These are phyloP conservation scores for Termitomyces sp. DNA, from an alignment of 768 basidiomycete genomes.

Conservation along the genomic window DNA sequence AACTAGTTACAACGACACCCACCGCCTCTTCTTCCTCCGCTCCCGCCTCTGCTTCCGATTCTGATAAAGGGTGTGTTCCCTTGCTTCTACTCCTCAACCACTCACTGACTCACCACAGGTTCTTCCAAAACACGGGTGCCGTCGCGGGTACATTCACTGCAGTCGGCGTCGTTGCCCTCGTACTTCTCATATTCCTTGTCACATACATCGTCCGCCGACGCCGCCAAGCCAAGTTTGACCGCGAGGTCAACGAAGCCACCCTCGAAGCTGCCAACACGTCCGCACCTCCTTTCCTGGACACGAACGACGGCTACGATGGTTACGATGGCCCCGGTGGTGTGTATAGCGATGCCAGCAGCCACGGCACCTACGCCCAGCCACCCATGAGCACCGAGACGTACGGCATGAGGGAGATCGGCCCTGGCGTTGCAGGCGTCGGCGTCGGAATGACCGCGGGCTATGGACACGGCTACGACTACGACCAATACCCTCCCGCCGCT, in stretches of 20 bases:
- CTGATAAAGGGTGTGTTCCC: not conserved
- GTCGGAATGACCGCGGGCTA: too few relatives aligned
- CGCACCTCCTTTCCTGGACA: conserved; percentile 51
- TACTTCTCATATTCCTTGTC: conserved; percentile 42
- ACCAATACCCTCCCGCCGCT: too few relatives aligned
- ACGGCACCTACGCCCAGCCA: not conserved
- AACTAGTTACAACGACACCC: not conserved
- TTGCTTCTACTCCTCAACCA: not conserved
- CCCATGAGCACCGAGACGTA: not conserved
- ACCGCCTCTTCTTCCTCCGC: not conserved
- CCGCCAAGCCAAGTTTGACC: conserved; percentile 58
- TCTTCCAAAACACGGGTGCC: conserved; percentile 70
- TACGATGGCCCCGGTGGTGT: not conserved
- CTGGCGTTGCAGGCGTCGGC: not conserved
- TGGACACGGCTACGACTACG: too few relatives aligned
- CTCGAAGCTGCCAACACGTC: conserved; percentile 39
- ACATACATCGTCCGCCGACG: conserved; percentile 58
- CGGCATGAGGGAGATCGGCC: not conserved
- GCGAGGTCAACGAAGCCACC: conserved; percentile 60
- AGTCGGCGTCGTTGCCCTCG: conserved; percentile 55
- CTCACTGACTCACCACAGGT: conserved; percentile 28
- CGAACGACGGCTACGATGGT: conserved; percentile 27
- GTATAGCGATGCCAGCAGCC: not conserved
- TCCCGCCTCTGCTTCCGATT: not conserved
- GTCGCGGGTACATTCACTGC: conserved; percentile 68